Conservation (phyloP, 225 moss, liverwort and hornwort genomes). For the Antitrichia curtipendula region DNA sequence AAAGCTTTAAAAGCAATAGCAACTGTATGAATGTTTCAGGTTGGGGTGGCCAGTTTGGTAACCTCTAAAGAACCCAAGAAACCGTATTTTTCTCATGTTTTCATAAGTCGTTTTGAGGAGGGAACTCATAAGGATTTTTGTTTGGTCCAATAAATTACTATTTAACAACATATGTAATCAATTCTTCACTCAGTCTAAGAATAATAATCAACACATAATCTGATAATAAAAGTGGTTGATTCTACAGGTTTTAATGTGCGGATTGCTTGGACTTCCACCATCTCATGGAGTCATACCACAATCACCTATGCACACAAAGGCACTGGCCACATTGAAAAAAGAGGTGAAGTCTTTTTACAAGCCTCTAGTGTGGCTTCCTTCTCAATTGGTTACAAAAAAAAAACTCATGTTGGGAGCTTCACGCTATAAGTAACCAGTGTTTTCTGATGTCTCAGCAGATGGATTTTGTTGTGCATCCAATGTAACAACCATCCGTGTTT, state of each 20-base stretch:
- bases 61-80: not conserved
- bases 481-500: no score
- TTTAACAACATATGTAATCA: not conserved
- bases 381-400: not conserved
- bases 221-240: not conserved
- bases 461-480: no score
- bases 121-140: not conserved
- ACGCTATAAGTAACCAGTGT: no score
- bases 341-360: conserved; percentile 33
- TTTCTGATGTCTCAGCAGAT: no score
- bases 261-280: conserved; percentile 75
- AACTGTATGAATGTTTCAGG: not conserved
- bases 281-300: conserved; percentile 84
- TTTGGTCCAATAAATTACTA: not conserved
- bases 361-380: not conserved
- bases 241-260: conserved; percentile 56
- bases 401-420: not conserved
- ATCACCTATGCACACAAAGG: conserved; percentile 80
- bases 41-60: not conserved
- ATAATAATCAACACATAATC: no score
- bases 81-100: not conserved
- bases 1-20: not conserved
- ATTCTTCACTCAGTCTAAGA: no score
- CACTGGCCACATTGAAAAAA: conserved; percentile 55
- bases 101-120: no score